phyloP scores from a whole-genome alignment of 1,284 basidiomycete genomes.

The Gastroboletus turbinatus region DNA sequence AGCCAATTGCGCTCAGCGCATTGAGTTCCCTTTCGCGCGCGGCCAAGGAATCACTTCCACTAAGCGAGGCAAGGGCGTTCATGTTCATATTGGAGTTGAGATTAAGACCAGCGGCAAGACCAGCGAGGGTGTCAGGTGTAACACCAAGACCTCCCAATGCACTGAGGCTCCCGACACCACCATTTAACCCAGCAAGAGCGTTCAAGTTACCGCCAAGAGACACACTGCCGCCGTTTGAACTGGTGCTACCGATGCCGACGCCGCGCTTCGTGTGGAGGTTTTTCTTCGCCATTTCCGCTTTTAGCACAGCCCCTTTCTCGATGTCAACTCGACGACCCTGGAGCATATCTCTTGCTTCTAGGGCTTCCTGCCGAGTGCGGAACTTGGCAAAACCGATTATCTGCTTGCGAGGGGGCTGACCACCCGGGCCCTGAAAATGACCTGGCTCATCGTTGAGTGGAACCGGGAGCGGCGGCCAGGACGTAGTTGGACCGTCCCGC shows the following conservation, averaged over 20 bases:
- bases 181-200: conserved; percentile 30
- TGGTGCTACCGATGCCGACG: conserved; percentile 49
- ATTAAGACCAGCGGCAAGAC: conserved; percentile 32
- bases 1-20: conserved; percentile 49
- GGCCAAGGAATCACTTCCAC: conserved; percentile 31
- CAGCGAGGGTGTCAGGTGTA: conserved; percentile 33
- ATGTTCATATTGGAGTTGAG: conserved; percentile 30
- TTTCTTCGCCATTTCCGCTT: conserved; percentile 99
- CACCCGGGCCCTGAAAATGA: conserved; percentile 35
- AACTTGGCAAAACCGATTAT: conserved; percentile 99
- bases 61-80: conserved; percentile 25
- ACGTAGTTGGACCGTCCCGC: conserved; percentile 63
- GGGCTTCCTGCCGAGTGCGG: conserved; percentile 81
- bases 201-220: conserved; percentile 28
- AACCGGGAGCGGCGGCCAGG: conserved; percentile 56
- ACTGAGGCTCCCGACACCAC: conserved; percentile 25
- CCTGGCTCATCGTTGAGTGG: conserved; percentile 38
- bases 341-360: conserved; percentile 85
- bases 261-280: conserved; percentile 94
- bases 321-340: conserved; percentile 92
- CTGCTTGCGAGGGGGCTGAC: conserved; percentile 78
- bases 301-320: conserved; percentile 92
- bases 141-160: conserved; percentile 35
- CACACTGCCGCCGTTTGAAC: conserved; percentile 22
- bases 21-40: conserved; percentile 52